Percentiles rank a stretch among this genome's conserved stretches.
phyloP scores from a whole-genome alignment of 1,139 yeast genomes.

The Candida sanyaensis region DNA sequence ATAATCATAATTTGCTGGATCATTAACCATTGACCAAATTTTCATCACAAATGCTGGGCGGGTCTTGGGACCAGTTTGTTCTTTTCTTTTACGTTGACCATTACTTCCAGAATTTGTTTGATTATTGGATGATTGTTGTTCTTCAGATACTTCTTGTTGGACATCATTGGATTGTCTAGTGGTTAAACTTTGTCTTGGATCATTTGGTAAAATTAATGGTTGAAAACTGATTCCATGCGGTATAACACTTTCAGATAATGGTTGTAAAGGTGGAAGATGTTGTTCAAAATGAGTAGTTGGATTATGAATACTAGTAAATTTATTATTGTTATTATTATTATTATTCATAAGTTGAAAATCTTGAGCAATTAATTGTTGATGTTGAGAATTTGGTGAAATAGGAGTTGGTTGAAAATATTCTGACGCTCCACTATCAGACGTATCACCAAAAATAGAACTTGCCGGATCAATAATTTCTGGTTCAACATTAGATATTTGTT shows the following conservation, averaged over 20 bases:
- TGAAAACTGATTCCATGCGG: slow-evolving; percentile 22
- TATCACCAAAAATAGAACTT: not conserved
- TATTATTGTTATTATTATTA: not conserved
- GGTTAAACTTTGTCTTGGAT: slow-evolving; percentile 10
- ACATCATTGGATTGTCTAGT: slow-evolving; percentile 12
- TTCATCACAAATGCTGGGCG: slow-evolving; percentile 91
- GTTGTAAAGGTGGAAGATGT: slow-evolving; percentile 34
- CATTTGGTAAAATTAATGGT: slow-evolving; percentile 13
- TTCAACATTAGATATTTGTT: slow-evolving; percentile 1
- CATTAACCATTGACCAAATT: slow-evolving; percentile 95
- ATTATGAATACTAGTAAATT: not conserved
- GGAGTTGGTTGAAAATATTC: slow-evolving; percentile 10
- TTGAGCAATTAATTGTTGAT: slow-evolving; percentile 10
- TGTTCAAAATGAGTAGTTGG: slow-evolving; percentile 8
- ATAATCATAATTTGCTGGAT: slow-evolving; percentile 62
- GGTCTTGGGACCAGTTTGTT: slow-evolving; percentile 36
- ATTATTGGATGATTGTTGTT: not conserved
- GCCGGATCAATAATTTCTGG: not conserved
- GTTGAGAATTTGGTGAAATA: slow-evolving; percentile 4
- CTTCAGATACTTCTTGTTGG: slow-evolving; percentile 4
- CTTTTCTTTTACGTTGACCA: slow-evolving; percentile 28
- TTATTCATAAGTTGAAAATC: slow-evolving; percentile 13
- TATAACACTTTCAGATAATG: slow-evolving; percentile 37
- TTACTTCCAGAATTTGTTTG: not conserved
- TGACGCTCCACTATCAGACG: not conserved